Evolutionary conservation across 768 basidiomycete genomes (phyloP).

Genomic region (Tricholoma saponaceum): DNA sequence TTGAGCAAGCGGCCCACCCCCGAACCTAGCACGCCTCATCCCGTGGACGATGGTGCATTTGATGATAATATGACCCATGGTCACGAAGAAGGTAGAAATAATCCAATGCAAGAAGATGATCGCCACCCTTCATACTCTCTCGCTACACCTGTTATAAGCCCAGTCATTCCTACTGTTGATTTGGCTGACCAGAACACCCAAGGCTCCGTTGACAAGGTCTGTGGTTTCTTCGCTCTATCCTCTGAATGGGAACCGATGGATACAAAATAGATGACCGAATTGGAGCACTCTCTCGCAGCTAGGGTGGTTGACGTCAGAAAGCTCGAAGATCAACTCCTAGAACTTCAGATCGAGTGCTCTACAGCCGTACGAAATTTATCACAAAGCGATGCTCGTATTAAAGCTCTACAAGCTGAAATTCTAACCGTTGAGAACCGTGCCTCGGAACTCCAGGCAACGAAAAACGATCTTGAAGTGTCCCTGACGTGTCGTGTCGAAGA

Average conservation of each 20-base stretch:
- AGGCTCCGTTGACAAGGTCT: constrained; percentile 4
- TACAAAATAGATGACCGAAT: constrained; percentile 8
- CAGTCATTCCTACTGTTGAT: not conserved
- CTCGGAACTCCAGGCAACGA: constrained; percentile 13
- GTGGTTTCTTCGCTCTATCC: not conserved
- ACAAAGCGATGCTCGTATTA: constrained; percentile 22
- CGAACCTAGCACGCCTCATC: constrained; percentile 32
- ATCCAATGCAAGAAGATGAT: not conserved
- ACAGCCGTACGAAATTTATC: constrained; percentile 15
- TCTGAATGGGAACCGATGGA: constrained; percentile 4
- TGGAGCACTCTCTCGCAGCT: constrained; percentile 16
- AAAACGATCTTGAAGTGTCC: constrained; percentile 12
- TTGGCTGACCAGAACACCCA: not conserved
- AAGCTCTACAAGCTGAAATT: constrained; percentile 16
- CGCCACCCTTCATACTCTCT: not conserved
- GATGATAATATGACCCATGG: not conserved
- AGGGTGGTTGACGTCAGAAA: constrained; percentile 11
- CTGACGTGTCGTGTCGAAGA: constrained; percentile 8
- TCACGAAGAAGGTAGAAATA: not conserved
- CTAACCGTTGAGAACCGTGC: constrained; percentile 13
- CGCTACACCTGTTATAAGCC: not conserved
- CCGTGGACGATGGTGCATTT: not conserved
- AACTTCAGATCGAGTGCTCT: constrained; percentile 15
- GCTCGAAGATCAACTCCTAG: constrained; percentile 16
- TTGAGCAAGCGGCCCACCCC: constrained; percentile 49